Evolutionary conservation across 73 alveolate genomes (phyloP), one percentile per base, ranked within the genome.

Genomic region (Urostyla sp.): DNA sequence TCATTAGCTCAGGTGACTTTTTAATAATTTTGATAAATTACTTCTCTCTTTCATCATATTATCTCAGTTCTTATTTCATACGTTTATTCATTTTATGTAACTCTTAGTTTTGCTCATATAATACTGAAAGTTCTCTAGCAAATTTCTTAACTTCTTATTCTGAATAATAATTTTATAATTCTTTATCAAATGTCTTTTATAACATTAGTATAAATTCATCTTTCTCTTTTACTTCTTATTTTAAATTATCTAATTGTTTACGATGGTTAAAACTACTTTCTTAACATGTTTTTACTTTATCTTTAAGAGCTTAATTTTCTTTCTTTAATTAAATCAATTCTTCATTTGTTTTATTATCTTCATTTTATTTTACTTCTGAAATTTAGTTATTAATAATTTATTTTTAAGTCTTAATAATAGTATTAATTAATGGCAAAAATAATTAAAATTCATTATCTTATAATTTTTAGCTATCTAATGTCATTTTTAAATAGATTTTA

Each of bases 111-210:
- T 63, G 44, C 26, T 63, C 79, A 63, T 63, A 63, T 43, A 63
- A 60, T 31, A 63, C 79, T 43, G 37, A 43, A 5, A 63, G 44
- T 38, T 63, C 79, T 20, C 79, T 18, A 28, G 79, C 79, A 23
- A 63, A 63, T 23, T 63, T 63, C 60, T 63, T 63, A 1, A 63
- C 44, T 13, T 63, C 79, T 23, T 36, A 43, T 63, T 63, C 79
- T 15, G 79, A 10, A 23, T 63, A 63, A 24, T 43, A 13, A 40
- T 63, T 63, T 15, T 63, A 57, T 2, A 63, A 3, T 38, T 63
- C 79, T 40, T 63, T 63, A 45, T 63, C 79, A 24, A 63, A 63
- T 3, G 79, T 63, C 30, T 63, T 60, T 38, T 63, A 32, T 60
- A 63, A 43, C 13, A 63, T 43, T 16, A 63, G 31, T 43, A 63